Conservation (phyloP, 164 flowering plant genomes). For the Piper betle region DNA sequence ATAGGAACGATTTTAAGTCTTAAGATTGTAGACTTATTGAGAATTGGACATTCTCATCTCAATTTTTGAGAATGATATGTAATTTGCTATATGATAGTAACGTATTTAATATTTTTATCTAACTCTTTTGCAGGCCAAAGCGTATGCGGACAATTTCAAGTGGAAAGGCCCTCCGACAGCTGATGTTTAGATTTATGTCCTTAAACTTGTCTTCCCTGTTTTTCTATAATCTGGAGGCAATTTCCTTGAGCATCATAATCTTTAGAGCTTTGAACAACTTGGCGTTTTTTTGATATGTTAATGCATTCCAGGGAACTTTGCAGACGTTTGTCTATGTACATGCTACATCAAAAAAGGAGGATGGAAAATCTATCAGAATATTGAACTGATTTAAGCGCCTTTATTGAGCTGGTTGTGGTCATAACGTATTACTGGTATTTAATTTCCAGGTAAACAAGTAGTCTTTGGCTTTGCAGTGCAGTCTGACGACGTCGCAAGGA, state of each 20-base stretch:
- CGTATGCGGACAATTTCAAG: constrained; percentile 31
- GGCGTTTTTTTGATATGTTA: not conserved
- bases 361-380: not conserved
- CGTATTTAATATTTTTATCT: not conserved
- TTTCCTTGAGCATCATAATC: not conserved
- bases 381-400: not conserved
- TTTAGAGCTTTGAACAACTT: not conserved
- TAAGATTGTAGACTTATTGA: not conserved
- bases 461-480: constrained; percentile 53
- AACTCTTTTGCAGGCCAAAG: constrained; percentile 12
- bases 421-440: constrained; percentile 18
- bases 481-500: constrained; percentile 47
- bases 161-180: constrained; percentile 25
- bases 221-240: constrained; percentile 4
- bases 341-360: not conserved
- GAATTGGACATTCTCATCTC: not conserved
- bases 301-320: not conserved
- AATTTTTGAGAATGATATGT: not conserved
- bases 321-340: not conserved
- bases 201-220: not conserved
- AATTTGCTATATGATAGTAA: not conserved
- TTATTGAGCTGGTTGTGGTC: not conserved
- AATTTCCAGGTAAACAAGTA: constrained; percentile 79
- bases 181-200: constrained; percentile 6
- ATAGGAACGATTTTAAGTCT: not conserved